Evolutionary conservation across 2,329 filamentous ascomycete genomes (phyloP).

Genomic region (Pseudovirgaria hyperparasitica): DNA sequence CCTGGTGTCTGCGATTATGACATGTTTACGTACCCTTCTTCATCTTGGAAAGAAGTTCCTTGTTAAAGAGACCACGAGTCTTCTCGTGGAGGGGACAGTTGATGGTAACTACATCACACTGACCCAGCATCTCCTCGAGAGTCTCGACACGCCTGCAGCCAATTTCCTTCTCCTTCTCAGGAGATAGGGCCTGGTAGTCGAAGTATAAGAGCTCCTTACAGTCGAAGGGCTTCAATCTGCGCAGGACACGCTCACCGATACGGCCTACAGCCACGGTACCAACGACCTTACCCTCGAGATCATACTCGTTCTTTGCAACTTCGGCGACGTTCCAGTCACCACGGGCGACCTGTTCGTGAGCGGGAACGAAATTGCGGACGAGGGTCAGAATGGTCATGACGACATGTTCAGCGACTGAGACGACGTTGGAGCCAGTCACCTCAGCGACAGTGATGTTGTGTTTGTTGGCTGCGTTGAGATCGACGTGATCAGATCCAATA

Average conservation of each 20-base stretch:
- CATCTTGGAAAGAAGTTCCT: slow-evolving; percentile 97
- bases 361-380: slow-evolving; percentile 96
- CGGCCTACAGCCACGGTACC: slow-evolving; percentile 95
- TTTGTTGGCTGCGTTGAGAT: slow-evolving; percentile 92
- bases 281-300: slow-evolving; percentile 94
- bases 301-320: slow-evolving; percentile 96
- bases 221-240: slow-evolving; percentile 92
- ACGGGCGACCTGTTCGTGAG: slow-evolving; percentile 79
- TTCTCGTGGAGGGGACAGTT: slow-evolving; percentile 99
- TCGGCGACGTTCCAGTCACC: slow-evolving; percentile 95
- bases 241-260: slow-evolving; percentile 94
- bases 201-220: slow-evolving; percentile 99
- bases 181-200: slow-evolving; percentile 87
- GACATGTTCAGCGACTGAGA: slow-evolving; percentile 97
- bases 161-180: slow-evolving; percentile 89
- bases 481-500: slow-evolving; percentile 97
- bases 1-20: not conserved
- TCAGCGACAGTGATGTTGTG: slow-evolving; percentile 97
- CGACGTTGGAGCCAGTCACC: slow-evolving; percentile 96
- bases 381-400: slow-evolving; percentile 96
- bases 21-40: slow-evolving; percentile 60
- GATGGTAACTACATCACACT: slow-evolving; percentile 97
- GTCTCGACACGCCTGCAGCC: slow-evolving; percentile 78
- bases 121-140: slow-evolving; percentile 85
- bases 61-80: slow-evolving; percentile 94